These are phyloP conservation scores for Chlorociboria aeruginascens DNA, from an alignment of 495 filamentous ascomycete species.

Conservation along the genomic window DNA sequence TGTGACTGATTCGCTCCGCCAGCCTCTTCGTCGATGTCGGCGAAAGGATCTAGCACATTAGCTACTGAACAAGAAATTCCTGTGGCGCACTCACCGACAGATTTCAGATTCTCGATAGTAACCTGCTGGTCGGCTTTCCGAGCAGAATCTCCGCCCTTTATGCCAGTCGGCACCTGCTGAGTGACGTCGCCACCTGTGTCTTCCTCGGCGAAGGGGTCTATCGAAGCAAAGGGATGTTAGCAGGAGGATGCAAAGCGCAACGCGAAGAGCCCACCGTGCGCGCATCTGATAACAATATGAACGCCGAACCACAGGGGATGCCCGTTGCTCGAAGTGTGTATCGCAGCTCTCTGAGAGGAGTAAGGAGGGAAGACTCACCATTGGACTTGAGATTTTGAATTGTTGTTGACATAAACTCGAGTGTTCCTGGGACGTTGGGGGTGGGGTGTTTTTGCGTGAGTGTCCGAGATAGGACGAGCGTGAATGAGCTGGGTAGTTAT, in stretches of 20 bases:
- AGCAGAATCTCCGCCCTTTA: neutral
- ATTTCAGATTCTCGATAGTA: too few relatives aligned
- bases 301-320: conserved; percentile 8
- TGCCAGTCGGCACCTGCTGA: too few relatives aligned
- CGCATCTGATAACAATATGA: neutral
- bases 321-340: too few relatives aligned
- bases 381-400: conserved; percentile 99
- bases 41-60: conserved; percentile 81
- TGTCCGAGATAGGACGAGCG: conserved; percentile 7
- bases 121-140: too few relatives aligned
- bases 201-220: too few relatives aligned
- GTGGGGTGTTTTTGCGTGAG: conserved; percentile 13
- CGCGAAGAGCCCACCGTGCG: too few relatives aligned
- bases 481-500: conserved; percentile 1
- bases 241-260: too few relatives aligned
- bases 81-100: too few relatives aligned
- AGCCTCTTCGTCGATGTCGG: conserved; percentile 99
- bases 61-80: neutral
- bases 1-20: conserved; percentile 87
- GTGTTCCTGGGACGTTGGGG: conserved; percentile 26
- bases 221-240: too few relatives aligned
- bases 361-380: conserved; percentile 47
- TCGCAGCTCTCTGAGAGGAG: conserved; percentile 23
- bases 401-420: conserved; percentile 79
- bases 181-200: too few relatives aligned